phyloP scores from a whole-genome alignment of 1,139 yeast genomes.

The Geotrichum fermentans region DNA sequence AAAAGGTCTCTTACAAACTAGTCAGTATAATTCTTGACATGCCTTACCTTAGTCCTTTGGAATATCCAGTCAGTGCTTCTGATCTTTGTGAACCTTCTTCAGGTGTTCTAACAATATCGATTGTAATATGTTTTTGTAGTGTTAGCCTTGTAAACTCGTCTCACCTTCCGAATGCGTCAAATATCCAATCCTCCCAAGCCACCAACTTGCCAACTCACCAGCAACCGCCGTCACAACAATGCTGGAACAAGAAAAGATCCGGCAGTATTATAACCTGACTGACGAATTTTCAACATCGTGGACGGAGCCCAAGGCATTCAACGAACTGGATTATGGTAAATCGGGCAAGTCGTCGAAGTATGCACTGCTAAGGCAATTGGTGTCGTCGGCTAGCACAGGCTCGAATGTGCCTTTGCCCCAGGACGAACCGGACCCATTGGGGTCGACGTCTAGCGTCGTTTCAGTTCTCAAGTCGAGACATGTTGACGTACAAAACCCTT shows the following conservation, averaged over 20 bases:
- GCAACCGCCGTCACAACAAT: background rate
- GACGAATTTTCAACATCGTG: slow-evolving; percentile 32
- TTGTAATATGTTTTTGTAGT: too few relatives aligned
- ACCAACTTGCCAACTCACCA: background rate
- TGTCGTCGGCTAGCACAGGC: slow-evolving; percentile 23
- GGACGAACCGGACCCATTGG: slow-evolving; percentile 41
- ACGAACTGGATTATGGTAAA: slow-evolving; percentile 15
- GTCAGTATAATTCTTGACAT: too few relatives aligned
- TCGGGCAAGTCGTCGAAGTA: slow-evolving; percentile 21
- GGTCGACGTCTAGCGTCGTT: slow-evolving; percentile 34
- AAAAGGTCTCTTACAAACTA: too few relatives aligned
- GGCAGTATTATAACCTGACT: slow-evolving; percentile 29
- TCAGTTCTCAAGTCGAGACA: slow-evolving; percentile 33
- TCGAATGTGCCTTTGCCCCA: slow-evolving; percentile 25
- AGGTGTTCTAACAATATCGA: too few relatives aligned
- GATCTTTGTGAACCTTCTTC: too few relatives aligned
- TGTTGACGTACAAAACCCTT: slow-evolving; percentile 31
- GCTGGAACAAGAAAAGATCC: slow-evolving; percentile 18
- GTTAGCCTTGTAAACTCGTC: too few relatives aligned
- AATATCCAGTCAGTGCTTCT: too few relatives aligned
- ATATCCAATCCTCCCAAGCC: background rate
- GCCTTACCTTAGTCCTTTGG: too few relatives aligned
- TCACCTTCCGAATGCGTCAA: too few relatives aligned
- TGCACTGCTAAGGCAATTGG: slow-evolving; percentile 30
- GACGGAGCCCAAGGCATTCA: slow-evolving; percentile 25